Conservation (phyloP, 179 eudicot species). For the Silene noctiflora region DNA sequence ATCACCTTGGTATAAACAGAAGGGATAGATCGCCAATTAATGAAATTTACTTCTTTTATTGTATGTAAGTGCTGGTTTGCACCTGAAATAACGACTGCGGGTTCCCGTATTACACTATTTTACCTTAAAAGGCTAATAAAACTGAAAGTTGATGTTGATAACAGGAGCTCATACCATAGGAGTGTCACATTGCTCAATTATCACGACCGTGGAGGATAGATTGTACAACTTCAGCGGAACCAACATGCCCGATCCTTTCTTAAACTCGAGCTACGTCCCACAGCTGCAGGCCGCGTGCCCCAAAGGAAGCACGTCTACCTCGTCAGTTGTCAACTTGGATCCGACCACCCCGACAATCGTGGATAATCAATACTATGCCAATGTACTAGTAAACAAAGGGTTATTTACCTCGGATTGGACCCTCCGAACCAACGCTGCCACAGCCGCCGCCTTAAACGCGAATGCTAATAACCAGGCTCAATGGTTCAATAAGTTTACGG, state of each 20-base stretch:
- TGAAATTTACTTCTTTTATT: no score
- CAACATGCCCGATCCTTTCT: constrained; percentile 42
- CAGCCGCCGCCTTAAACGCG: constrained; percentile 39
- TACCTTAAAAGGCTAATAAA: no score
- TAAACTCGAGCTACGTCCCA: constrained; percentile 47
- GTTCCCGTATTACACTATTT: no score
- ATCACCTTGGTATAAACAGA: no score
- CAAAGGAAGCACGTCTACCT: constrained; percentile 31
- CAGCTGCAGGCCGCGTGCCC: constrained; percentile 63
- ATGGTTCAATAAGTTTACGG: constrained; percentile 52
- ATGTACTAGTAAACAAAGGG: constrained; percentile 45
- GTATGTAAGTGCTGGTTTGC: no score
- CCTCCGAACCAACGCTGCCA: constrained; percentile 34
- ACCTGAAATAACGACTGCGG: no score
- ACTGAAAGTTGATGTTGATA: background rate
- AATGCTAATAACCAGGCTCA: constrained; percentile 32
- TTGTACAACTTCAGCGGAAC: constrained; percentile 59
- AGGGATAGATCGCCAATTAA: no score
- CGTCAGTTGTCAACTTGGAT: constrained; percentile 61
- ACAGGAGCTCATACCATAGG: constrained; percentile 85
- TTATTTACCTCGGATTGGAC: constrained; percentile 71
- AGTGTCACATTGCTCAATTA: constrained; percentile 65
- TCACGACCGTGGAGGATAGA: constrained; percentile 34
- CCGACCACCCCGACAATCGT: constrained; percentile 38
- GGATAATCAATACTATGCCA: constrained; percentile 54